Evolutionary conservation across 257 asterid genomes (phyloP).

Genomic region (Handroanthus guayacan): DNA sequence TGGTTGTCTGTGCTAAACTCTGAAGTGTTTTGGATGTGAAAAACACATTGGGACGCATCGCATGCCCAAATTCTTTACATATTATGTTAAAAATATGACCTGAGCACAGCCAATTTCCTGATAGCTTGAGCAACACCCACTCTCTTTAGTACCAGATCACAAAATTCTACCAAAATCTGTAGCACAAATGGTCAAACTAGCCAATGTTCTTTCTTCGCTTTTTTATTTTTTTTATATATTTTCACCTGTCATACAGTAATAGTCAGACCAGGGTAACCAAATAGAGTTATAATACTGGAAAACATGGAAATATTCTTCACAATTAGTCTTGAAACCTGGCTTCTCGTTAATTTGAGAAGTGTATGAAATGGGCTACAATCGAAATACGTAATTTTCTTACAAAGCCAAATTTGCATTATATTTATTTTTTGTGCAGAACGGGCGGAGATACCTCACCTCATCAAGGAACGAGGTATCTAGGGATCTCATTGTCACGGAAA

Average conservation of each 20-base stretch:
- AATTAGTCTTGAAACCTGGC: constrained; percentile 16
- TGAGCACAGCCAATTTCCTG: constrained; percentile 10
- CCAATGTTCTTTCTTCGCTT: background rate
- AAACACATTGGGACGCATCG: background rate
- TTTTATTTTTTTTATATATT: background rate
- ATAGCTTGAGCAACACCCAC: constrained; percentile 10
- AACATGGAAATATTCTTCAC: constrained; percentile 17
- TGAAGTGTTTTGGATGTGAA: constrained; percentile 13
- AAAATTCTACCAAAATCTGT: constrained; percentile 23
- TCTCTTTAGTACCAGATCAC: constrained; percentile 30
- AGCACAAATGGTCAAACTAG: constrained; percentile 3
- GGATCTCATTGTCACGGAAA: constrained; percentile 85
- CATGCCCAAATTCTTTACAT: constrained; percentile 14
- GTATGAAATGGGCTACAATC: constrained; percentile 17
- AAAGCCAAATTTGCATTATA: constrained; percentile 27
- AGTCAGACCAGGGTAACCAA: constrained; percentile 23
- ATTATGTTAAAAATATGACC: constrained; percentile 13
- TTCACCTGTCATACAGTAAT: constrained; percentile 4
- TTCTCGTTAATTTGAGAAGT: constrained; percentile 24
- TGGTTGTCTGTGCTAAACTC: constrained; percentile 21
- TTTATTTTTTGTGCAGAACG: constrained; percentile 74
- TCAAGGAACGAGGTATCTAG: constrained; percentile 98
- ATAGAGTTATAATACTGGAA: constrained; percentile 10
- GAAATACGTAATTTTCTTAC: constrained; percentile 21
- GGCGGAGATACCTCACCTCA: constrained; percentile 91